These are phyloP conservation scores for Chalaropsis ovoidea DNA, from an alignment of 2,329 filamentous ascomycete genomes.

Conservation along the genomic window DNA sequence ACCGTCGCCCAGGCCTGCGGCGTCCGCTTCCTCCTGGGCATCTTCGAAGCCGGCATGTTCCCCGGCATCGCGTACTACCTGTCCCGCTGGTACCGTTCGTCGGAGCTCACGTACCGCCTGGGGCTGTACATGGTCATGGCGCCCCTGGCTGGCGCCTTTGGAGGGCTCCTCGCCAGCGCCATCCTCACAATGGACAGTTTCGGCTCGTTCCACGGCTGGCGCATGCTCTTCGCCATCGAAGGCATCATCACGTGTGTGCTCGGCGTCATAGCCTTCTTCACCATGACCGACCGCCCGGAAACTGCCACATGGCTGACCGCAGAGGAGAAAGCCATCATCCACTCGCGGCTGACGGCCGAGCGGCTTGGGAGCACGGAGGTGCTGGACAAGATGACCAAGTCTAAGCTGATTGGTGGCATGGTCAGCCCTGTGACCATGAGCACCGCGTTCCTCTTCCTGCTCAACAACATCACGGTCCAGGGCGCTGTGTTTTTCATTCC, in stretches of 20 bases:
- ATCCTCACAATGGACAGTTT: constrained; percentile 54
- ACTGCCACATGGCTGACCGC: constrained; percentile 56
- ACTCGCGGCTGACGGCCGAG: constrained; percentile 58
- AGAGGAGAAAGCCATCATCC: constrained; percentile 56
- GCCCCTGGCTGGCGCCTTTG: constrained; percentile 60
- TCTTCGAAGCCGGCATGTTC: constrained; percentile 65
- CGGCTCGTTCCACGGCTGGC: constrained; percentile 48
- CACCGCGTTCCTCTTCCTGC: constrained; percentile 49
- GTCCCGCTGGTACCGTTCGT: constrained; percentile 59
- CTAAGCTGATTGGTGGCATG: constrained; percentile 50
- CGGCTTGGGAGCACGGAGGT: constrained; percentile 50
- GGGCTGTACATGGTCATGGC: constrained; percentile 62
- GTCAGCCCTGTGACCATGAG: constrained; percentile 47
- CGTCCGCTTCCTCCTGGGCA: constrained; percentile 56
- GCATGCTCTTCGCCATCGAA: constrained; percentile 62
- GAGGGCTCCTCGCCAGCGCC: constrained; percentile 53
- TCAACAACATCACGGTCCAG: constrained; percentile 58
- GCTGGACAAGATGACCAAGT: constrained; percentile 49
- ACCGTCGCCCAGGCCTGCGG: constrained; percentile 43
- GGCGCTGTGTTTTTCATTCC: constrained; percentile 57
- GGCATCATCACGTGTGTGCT: constrained; percentile 49
- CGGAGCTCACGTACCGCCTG: constrained; percentile 57
- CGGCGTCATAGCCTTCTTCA: constrained; percentile 51
- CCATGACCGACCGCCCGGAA: constrained; percentile 57
- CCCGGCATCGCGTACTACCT: constrained; percentile 67